A percentile compares a stretch with the other conserved stretches of the same genome.
Conservation (phyloP, 805 yeast species). For the Hanseniaspora lachancei region DNA sequence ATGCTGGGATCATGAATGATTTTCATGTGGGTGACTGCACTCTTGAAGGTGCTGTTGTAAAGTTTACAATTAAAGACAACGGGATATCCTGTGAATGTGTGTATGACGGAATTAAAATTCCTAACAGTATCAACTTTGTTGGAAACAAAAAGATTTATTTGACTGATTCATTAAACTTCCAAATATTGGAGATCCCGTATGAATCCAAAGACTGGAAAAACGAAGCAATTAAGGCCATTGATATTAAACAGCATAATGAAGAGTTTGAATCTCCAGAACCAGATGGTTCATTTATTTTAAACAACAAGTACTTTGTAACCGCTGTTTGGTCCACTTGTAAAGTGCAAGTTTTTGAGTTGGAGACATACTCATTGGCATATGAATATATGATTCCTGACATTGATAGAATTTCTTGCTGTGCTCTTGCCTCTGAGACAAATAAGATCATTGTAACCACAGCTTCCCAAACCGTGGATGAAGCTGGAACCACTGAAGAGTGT, state of each 20-base stretch:
- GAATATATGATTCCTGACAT: constrained; percentile 43
- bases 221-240: constrained; percentile 28
- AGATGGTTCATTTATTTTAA: constrained; percentile 61
- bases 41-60: constrained; percentile 45
- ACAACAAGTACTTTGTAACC: constrained; percentile 42
- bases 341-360: constrained; percentile 39
- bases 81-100: constrained; percentile 11
- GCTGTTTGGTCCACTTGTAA: constrained; percentile 53
- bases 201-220: constrained; percentile 31
- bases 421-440: constrained; percentile 47
- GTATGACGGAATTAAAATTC: constrained; percentile 34
- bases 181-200: constrained; percentile 30
- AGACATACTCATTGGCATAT: constrained; percentile 33
- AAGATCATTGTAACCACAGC: constrained; percentile 61
- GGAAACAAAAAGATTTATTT: constrained; percentile 33
- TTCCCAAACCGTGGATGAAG: neutral
- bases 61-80: constrained; percentile 27
- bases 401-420: constrained; percentile 51
- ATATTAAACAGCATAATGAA: constrained; percentile 23
- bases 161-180: constrained; percentile 39
- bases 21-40: constrained; percentile 29
- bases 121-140: constrained; percentile 62
- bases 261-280: constrained; percentile 44
- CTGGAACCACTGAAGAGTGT: neutral
- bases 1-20: constrained; percentile 71